Percentiles rank a stretch among this genome's conserved stretches.
Evolutionary conservation across 2,329 filamentous ascomycete genomes (phyloP).

Genomic region (Trichoderma breve): DNA sequence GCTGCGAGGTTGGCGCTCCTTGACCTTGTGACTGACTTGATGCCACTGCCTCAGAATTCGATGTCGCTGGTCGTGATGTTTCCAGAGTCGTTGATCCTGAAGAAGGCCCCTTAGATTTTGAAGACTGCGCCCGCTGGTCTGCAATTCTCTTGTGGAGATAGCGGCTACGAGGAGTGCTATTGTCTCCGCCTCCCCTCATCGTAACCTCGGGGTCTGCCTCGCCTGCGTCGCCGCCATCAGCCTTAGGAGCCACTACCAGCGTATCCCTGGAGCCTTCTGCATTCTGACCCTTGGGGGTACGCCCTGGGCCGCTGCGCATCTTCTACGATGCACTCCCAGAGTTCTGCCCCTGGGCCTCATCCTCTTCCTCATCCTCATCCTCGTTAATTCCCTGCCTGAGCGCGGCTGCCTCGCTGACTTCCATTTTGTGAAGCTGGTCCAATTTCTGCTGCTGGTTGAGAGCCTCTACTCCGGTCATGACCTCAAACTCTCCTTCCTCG

Average conservation of each 20-base stretch:
- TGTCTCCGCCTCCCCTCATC: conserved; percentile 9
- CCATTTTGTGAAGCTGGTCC: conserved; percentile 58
- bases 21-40: background rate
- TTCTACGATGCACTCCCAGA: conserved; percentile 35
- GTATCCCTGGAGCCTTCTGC: background rate
- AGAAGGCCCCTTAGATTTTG: background rate
- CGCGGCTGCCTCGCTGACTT: conserved; percentile 56
- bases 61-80: background rate
- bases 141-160: background rate
- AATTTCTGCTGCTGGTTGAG: conserved; percentile 48
- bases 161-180: background rate
- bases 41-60: background rate
- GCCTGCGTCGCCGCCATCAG: background rate
- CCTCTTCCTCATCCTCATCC: conserved; percentile 40
- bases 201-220: background rate
- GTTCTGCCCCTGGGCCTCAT: conserved; percentile 29
- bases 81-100: background rate
- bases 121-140: background rate
- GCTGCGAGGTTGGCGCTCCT: background rate
- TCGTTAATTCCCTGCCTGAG: conserved; percentile 41
- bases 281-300: background rate
- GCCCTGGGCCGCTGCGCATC: conserved; percentile 23
- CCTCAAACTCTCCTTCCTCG: conserved; percentile 45
- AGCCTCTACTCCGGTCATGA: conserved; percentile 43
- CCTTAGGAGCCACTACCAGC: background rate